A percentile compares a stretch with the other conserved stretches of the same genome.
These are phyloP conservation scores for Xylaria sp. DNA, from an alignment of 495 filamentous ascomycete genomes.

Conservation along the genomic window DNA sequence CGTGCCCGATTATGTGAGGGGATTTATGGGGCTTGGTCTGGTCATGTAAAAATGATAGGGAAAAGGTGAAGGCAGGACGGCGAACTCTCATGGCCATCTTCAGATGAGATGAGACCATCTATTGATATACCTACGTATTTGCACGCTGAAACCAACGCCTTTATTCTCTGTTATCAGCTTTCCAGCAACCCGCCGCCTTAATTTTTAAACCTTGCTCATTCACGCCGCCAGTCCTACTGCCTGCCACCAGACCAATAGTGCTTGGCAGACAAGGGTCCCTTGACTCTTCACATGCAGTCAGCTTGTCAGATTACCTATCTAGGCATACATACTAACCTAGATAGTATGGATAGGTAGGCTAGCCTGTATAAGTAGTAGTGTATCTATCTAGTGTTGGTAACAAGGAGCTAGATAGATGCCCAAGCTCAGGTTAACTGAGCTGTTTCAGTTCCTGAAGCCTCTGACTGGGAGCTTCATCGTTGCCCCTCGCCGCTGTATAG, in stretches of 20 bases:
- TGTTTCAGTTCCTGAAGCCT: not conserved
- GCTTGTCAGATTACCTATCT: not conserved
- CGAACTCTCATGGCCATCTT: not conserved
- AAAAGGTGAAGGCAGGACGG: slow-evolving; percentile 1
- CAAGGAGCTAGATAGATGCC: not conserved
- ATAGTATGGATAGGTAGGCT: not conserved
- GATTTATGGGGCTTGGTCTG: not conserved
- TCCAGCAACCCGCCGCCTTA: slow-evolving; percentile 8
- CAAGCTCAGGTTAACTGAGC: not conserved
- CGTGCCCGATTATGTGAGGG: not conserved
- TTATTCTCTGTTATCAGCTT: not conserved
- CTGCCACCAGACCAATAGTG: not conserved
- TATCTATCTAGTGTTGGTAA: not conserved
- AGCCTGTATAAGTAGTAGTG: too few relatives aligned
- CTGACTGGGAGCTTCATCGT: not conserved
- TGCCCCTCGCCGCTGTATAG: not conserved
- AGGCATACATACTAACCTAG: too few relatives aligned
- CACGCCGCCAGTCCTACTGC: too few relatives aligned
- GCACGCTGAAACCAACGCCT: not conserved
- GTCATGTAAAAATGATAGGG: not conserved
- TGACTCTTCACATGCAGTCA: not conserved
- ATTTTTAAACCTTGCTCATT: not conserved
- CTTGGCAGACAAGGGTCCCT: slow-evolving; percentile 20
- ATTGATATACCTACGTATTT: not conserved
- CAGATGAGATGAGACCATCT: not conserved